These are phyloP conservation scores for Collybia nuda DNA, from an alignment of 768 basidiomycete species.

Conservation along the genomic window DNA sequence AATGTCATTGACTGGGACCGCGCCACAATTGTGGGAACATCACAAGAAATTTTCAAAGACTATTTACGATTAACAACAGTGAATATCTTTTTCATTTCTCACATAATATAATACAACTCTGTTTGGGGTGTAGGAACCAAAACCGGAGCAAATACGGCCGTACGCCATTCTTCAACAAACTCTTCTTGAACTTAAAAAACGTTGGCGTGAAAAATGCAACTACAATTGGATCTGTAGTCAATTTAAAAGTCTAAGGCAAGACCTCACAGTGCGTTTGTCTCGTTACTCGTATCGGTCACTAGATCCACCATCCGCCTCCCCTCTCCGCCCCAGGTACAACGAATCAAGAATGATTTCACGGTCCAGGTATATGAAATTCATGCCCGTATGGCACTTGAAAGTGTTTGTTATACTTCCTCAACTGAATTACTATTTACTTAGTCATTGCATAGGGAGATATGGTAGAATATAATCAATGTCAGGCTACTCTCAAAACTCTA, in stretches of 20 bases:
- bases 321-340: conserved; percentile 74
- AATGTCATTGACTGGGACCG: conserved; percentile 97
- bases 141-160: conserved; percentile 91
- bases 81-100: conserved; percentile 18
- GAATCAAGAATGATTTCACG: conserved; percentile 98
- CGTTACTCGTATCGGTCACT: conserved; percentile 19
- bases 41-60: conserved; percentile 88
- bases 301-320: conserved; percentile 3
- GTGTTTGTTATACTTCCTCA: conserved; percentile 42
- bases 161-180: conserved; percentile 83
- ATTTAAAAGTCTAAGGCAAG: conserved; percentile 96
- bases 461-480: conserved; percentile 99
- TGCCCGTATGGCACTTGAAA: conserved; percentile 94
- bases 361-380: conserved; percentile 98
- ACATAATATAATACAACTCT: not conserved
- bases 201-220: conserved; percentile 75
- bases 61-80: conserved; percentile 93
- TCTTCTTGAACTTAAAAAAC: conserved; percentile 79
- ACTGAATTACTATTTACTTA: conserved; percentile 7
- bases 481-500: conserved; percentile 82
- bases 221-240: conserved; percentile 97
- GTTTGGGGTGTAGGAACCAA: conserved; percentile 74
- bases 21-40: conserved; percentile 92
- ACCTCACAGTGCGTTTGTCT: conserved; percentile 79
- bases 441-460: conserved; percentile 72